These are phyloP conservation scores for Trichomonas vaginalis DNA, from an alignment of 208 protist species.

Conservation along the genomic window DNA sequence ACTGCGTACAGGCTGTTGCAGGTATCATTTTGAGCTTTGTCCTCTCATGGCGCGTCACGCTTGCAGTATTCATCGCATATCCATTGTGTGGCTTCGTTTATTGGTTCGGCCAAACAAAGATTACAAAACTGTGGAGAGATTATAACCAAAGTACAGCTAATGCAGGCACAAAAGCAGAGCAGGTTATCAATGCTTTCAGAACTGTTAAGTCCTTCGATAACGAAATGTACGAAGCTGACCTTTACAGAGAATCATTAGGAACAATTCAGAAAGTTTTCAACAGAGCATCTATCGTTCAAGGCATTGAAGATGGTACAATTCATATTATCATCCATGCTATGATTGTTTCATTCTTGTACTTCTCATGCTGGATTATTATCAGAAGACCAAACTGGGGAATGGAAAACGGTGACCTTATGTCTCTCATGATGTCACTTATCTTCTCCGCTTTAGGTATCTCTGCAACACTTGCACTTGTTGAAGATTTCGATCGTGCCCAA, in stretches of 20 bases:
- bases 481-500: neutral
- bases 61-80: neutral
- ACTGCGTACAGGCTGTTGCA: neutral
- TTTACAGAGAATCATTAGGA: neutral
- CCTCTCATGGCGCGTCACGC: neutral
- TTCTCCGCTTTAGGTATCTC: neutral
- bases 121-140: neutral
- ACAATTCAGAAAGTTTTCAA: neutral
- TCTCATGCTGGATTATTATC: neutral
- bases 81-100: neutral
- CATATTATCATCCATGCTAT: neutral
- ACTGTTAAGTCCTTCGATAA: neutral
- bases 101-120: neutral
- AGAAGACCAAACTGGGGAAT: neutral
- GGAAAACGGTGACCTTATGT: neutral
- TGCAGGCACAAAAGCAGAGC: neutral
- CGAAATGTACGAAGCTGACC: neutral
- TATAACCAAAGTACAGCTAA: neutral
- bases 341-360: neutral
- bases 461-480: neutral
- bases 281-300: neutral
- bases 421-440: neutral
- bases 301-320: neutral
- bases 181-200: neutral
- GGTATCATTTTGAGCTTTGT: neutral